Base-by-base conservation (phyloP, 441 rosid species). In the Gossypium gossypioides region DNA sequence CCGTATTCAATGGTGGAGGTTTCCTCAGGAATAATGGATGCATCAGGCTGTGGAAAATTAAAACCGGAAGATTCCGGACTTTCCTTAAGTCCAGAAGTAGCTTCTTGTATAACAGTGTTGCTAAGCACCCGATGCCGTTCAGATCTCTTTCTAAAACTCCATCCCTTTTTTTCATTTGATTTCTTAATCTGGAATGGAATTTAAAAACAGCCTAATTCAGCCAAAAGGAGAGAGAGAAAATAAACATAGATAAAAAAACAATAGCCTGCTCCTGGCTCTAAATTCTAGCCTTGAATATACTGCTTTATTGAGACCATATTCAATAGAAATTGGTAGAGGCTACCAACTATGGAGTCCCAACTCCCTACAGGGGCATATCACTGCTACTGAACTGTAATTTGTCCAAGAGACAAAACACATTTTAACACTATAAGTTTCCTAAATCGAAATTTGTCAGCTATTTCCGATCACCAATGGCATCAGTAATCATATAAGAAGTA, bases 131-230 rank as follows among this genome's bases (percentile, higher is more conserved):
- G 71, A 40, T 64, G 76, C 40, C 65, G 52, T 27, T 73, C 76
- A 15, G 63, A 63, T 64, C 71, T 73, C 70, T 63, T 63, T 16
- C 76, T 70, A 7, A 73, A 63, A 37, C 76, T 73, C 76, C 76
- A 73, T 37, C 54, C 64, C 13, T 29, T 71, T 71, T 46, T 58
- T 25, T 71, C 74, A 44, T 65, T 40, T 6, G 76, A 64, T 15
- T 62, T 64, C 48, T 73, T 54, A 56, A 2, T 64, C 71, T 73
- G 56, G 15, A 52, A 64, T 52, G 55, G 40, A 63, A 29, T 37
- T 52, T 42, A 40, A 52, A 73, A 52, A 73, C 55, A 55, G 24
- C 25, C 10, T 22, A 21, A 42, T 57, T 55, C 64, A 50, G 44
- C 59, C 1, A 34, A 32, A 12, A 4, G 18, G 62, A 16, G 18